Evolutionary conservation across 345 rosid genomes (phyloP).

Genomic region (Psidium guajava): DNA sequence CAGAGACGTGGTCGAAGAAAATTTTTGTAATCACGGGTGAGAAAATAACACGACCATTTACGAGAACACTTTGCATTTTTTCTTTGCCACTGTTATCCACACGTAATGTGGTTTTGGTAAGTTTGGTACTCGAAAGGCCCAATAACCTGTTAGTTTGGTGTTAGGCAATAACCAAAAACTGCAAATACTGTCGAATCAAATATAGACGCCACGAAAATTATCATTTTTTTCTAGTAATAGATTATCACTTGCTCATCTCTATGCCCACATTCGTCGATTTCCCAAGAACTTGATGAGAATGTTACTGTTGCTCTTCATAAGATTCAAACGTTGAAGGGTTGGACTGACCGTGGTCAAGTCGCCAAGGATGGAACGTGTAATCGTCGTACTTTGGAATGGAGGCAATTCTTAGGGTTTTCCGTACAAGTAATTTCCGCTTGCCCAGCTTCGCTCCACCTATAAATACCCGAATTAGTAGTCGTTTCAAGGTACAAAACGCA

Average conservation of each 20-base stretch:
- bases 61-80: background rate
- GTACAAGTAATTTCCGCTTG: constrained; percentile 8
- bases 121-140: too few relatives aligned
- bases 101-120: too few relatives aligned
- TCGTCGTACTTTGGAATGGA: too few relatives aligned
- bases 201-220: background rate
- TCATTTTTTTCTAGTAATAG: background rate
- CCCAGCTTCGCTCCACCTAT: background rate
- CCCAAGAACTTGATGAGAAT: background rate
- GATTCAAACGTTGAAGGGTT: background rate
- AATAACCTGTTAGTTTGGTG: too few relatives aligned
- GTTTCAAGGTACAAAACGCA: background rate
- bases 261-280: background rate
- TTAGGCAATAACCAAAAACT: background rate
- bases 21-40: background rate
- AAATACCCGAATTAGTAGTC: background rate
- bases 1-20: background rate
- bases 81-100: background rate
- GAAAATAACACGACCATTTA: background rate
- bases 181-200: background rate
- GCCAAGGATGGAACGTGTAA: background rate
- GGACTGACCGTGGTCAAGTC: background rate
- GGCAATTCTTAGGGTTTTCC: background rate
- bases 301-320: background rate
- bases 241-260: background rate